These are phyloP conservation scores for Cladorrhinum samala DNA, from an alignment of 495 filamentous ascomycete species.

Conservation along the genomic window DNA sequence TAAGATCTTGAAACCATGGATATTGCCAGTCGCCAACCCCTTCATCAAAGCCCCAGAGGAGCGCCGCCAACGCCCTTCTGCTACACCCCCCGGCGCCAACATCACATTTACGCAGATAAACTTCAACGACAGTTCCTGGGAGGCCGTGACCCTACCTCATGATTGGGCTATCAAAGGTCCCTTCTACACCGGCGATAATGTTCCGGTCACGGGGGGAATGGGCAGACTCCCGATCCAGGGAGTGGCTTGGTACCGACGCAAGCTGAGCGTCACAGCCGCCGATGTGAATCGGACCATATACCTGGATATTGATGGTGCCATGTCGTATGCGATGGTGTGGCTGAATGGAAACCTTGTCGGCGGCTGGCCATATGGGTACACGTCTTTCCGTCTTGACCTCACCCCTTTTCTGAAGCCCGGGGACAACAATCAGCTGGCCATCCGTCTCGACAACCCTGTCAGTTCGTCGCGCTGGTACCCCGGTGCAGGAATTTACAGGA, in stretches of 20 bases:
- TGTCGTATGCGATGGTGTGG: constrained; percentile 45
- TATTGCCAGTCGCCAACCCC: constrained; percentile 21
- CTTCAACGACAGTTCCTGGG: constrained; percentile 19
- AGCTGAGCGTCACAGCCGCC: too few relatives aligned
- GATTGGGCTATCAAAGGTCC: constrained; percentile 48
- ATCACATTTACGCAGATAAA: constrained; percentile 4
- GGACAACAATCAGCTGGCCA: constrained; percentile 39
- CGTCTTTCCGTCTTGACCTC: constrained; percentile 45
- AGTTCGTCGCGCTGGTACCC: constrained; percentile 47
- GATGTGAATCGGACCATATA: too few relatives aligned
- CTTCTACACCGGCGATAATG: constrained; percentile 27
- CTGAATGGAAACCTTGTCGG: constrained; percentile 43
- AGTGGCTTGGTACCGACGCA: constrained; percentile 46
- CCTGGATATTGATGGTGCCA: constrained; percentile 44
- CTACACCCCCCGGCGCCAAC: constrained; percentile 5
- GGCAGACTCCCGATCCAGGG: constrained; percentile 50
- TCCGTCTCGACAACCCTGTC: constrained; percentile 41
- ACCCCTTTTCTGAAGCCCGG: constrained; percentile 35
- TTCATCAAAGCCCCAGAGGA: constrained; percentile 19
- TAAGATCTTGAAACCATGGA: constrained; percentile 26
- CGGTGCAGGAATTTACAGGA: constrained; percentile 45
- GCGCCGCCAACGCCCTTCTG: constrained; percentile 1
- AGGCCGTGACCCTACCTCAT: constrained; percentile 25
- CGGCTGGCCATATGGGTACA: constrained; percentile 47
- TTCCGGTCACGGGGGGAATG: constrained; percentile 49